phyloP scores from a whole-genome alignment of 306 rosid genomes.

The Castanea mollissima region DNA sequence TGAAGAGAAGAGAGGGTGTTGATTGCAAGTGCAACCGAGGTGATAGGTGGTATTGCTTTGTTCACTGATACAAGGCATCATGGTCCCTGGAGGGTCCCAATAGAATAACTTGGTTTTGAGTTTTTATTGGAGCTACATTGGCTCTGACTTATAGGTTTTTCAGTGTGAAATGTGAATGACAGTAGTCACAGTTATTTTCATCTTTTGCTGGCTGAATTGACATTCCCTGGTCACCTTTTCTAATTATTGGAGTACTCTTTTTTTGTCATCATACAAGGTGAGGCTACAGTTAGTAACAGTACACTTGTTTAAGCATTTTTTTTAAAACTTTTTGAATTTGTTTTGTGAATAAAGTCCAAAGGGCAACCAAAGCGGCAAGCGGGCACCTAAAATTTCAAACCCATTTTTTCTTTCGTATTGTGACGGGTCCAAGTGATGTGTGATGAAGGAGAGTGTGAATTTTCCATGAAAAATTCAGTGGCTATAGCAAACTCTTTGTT shows the following conservation, averaged over 20 bases:
- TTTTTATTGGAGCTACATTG: slow-evolving; percentile 19
- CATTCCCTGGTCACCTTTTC: slow-evolving; percentile 40
- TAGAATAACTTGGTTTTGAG: not conserved
- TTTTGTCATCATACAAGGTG: slow-evolving; percentile 38
- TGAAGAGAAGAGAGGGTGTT: slow-evolving; percentile 18
- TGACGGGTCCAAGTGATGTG: too few relatives aligned
- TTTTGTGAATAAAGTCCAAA: too few relatives aligned
- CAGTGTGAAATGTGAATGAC: slow-evolving; percentile 48
- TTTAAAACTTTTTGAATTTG: too few relatives aligned
- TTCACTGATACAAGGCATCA: slow-evolving; percentile 20
- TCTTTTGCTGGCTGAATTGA: slow-evolving; percentile 55
- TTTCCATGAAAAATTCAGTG: too few relatives aligned
- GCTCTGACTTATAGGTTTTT: slow-evolving; percentile 35
- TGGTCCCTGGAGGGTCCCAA: slow-evolving; percentile 18
- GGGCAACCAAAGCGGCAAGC: too few relatives aligned
- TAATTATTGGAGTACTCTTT: slow-evolving; percentile 47
- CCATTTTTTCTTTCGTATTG: too few relatives aligned
- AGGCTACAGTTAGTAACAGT: not conserved
- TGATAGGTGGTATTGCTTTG: slow-evolving; percentile 7
- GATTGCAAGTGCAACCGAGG: not conserved
- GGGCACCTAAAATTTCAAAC: too few relatives aligned
- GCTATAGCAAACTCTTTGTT: too few relatives aligned
- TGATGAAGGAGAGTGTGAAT: too few relatives aligned
- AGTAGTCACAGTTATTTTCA: slow-evolving; percentile 39
- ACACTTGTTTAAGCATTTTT: slow-evolving; percentile 16